Conservation (phyloP, 2,329 filamentous ascomycete genomes). For the Clonostachys rosea region DNA sequence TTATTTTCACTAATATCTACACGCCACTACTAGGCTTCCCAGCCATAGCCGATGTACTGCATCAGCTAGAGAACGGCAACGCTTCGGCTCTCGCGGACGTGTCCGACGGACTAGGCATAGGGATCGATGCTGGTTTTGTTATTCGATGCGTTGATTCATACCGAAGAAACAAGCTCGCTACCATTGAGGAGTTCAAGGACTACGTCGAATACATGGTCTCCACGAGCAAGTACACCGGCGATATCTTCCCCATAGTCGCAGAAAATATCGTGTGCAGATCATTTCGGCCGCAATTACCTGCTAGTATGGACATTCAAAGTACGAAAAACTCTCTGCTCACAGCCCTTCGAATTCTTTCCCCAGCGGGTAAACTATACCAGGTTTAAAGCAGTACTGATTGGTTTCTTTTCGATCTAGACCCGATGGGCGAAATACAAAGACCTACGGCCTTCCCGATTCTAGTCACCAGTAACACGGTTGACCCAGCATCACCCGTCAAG, state of each 20-base stretch:
- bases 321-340: not conserved
- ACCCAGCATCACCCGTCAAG: constrained; percentile 27
- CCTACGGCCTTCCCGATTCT: constrained; percentile 27
- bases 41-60: constrained; percentile 14
- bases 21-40: constrained; percentile 13
- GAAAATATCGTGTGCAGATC: constrained; percentile 16
- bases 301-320: constrained; percentile 18
- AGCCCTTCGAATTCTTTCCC: not conserved
- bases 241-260: constrained; percentile 17
- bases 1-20: constrained; percentile 15
- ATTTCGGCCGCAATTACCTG: constrained; percentile 14
- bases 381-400: constrained; percentile 6
- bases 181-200: constrained; percentile 14
- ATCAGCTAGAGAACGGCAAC: constrained; percentile 17
- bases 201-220: constrained; percentile 14
- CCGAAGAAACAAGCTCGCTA: constrained; percentile 16
- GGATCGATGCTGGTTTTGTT: constrained; percentile 9
- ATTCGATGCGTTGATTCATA: constrained; percentile 21
- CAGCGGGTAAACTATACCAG: not conserved
- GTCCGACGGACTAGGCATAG: constrained; percentile 5
- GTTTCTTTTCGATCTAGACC: constrained; percentile 9
- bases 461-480: constrained; percentile 29
- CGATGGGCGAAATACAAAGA: constrained; percentile 9
- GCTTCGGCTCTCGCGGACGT: constrained; percentile 14
- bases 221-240: constrained; percentile 22